phyloP scores from a whole-genome alignment of 345 rosid genomes.

The Geranium brycei region DNA sequence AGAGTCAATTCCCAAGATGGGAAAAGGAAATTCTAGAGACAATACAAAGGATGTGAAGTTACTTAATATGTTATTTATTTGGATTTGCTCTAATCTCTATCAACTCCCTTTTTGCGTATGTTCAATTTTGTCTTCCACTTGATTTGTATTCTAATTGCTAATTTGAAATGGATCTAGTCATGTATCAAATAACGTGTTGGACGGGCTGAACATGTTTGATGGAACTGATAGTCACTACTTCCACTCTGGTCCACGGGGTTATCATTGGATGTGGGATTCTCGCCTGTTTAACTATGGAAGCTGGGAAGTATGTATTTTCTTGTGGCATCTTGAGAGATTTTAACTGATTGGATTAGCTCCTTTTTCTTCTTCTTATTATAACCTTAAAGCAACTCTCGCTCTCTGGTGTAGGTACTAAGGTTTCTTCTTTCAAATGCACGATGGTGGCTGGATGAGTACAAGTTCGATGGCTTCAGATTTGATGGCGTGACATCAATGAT shows the following conservation, averaged over 20 bases:
- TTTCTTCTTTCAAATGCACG: conserved; percentile 90
- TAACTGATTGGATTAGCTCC: conserved; percentile 3
- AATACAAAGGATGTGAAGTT: background rate
- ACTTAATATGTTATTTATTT: background rate
- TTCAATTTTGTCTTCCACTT: background rate
- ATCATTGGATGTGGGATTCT: conserved; percentile 99
- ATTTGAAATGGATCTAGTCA: conserved; percentile 39
- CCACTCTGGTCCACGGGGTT: conserved; percentile 74
- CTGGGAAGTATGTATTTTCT: conserved; percentile 69
- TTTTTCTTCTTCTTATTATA: no score
- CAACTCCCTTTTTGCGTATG: background rate
- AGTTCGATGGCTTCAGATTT: conserved; percentile 93
- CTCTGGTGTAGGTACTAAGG: conserved; percentile 53
- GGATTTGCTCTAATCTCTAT: background rate
- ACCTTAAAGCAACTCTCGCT: background rate
- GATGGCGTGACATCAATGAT: conserved; percentile 99
- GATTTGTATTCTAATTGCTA: background rate
- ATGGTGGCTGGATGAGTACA: conserved; percentile 97
- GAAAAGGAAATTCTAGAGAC: no score
- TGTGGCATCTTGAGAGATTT: conserved; percentile 1
- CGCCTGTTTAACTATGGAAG: conserved; percentile 94
- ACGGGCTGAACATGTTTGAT: conserved; percentile 93
- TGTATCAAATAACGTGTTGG: conserved; percentile 80
- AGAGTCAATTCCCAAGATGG: no score
- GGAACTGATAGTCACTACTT: conserved; percentile 89